These are phyloP conservation scores for Amaranthus cruentus DNA, from an alignment of 148 eudicot genomes.

Conservation along the genomic window DNA sequence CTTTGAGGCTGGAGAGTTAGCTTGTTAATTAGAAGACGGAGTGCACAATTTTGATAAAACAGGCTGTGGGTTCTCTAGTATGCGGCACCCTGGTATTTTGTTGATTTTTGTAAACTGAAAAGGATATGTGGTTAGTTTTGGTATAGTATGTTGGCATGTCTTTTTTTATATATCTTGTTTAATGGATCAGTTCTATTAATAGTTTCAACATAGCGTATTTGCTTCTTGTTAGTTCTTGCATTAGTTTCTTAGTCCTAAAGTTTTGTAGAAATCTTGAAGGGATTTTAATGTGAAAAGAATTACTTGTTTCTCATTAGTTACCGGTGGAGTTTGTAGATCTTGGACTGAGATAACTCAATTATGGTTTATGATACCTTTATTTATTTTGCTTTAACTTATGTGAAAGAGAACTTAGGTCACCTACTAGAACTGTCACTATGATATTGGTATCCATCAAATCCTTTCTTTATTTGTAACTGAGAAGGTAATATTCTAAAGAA, in stretches of 20 bases:
- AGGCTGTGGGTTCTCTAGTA: constrained; percentile 7
- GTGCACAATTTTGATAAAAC: neutral
- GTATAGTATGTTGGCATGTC: neutral
- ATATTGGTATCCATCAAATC: neutral
- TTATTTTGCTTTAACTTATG: neutral
- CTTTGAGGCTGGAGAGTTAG: too few species aligned
- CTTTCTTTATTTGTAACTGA: neutral
- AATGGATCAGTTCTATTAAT: neutral
- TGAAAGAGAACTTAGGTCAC: neutral
- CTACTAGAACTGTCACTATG: neutral
- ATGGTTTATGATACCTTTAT: neutral
- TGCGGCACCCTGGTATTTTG: constrained; percentile 9
- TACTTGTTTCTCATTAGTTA: neutral
- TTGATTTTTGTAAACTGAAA: constrained; percentile 1
- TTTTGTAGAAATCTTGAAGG: neutral
- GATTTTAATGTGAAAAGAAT: neutral
- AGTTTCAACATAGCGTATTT: neutral
- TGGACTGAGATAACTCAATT: neutral
- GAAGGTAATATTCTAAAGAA: neutral
- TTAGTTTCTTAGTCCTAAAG: neutral
- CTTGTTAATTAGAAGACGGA: neutral
- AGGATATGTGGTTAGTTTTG: neutral
- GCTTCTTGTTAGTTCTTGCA: neutral
- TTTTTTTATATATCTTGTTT: neutral
- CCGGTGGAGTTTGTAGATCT: neutral